A percentile compares a stretch with the other conserved stretches of the same genome.
Evolutionary conservation across 2,329 filamentous ascomycete genomes (phyloP).

Genomic region (Penicillium sumatraense): DNA sequence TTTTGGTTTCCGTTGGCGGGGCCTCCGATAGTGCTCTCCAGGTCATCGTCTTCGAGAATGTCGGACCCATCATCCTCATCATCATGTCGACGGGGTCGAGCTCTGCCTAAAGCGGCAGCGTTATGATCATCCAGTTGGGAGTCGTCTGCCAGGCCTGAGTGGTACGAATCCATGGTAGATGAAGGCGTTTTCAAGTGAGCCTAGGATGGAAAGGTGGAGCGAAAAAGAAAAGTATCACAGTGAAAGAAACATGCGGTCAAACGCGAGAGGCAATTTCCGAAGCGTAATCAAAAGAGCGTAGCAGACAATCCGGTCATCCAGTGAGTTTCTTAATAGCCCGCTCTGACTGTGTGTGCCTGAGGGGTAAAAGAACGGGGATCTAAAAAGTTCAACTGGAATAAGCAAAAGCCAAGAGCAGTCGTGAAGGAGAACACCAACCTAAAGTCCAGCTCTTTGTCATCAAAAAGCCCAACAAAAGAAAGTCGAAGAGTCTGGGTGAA

Average conservation of each 20-base stretch:
- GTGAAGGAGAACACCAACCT: slow-evolving; percentile 19
- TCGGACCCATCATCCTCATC: slow-evolving; percentile 91
- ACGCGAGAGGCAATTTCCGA: neutral
- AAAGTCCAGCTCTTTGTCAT: slow-evolving; percentile 29
- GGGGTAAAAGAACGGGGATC: slow-evolving; percentile 34
- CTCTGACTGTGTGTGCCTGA: slow-evolving; percentile 34
- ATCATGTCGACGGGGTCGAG: slow-evolving; percentile 72
- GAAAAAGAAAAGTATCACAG: slow-evolving; percentile 5
- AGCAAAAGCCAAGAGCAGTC: neutral
- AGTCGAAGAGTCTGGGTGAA: slow-evolving; percentile 22
- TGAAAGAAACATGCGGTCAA: slow-evolving; percentile 6
- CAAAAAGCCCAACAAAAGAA: slow-evolving; percentile 25
- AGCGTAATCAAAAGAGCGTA: slow-evolving; percentile 33
- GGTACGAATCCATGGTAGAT: slow-evolving; percentile 78
- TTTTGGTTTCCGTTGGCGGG: slow-evolving; percentile 76
- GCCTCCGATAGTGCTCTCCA: slow-evolving; percentile 76
- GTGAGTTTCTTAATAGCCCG: slow-evolving; percentile 17
- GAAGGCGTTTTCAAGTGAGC: slow-evolving; percentile 78
- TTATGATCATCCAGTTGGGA: slow-evolving; percentile 66
- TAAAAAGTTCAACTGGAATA: slow-evolving; percentile 14
- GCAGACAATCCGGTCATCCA: slow-evolving; percentile 31
- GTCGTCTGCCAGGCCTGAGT: slow-evolving; percentile 19
- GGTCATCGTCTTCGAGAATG: slow-evolving; percentile 79
- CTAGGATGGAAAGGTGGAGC: neutral
- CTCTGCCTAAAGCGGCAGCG: slow-evolving; percentile 67